phyloP scores from a whole-genome alignment of 345 rosid species.

The Euphorbia lathyris region DNA sequence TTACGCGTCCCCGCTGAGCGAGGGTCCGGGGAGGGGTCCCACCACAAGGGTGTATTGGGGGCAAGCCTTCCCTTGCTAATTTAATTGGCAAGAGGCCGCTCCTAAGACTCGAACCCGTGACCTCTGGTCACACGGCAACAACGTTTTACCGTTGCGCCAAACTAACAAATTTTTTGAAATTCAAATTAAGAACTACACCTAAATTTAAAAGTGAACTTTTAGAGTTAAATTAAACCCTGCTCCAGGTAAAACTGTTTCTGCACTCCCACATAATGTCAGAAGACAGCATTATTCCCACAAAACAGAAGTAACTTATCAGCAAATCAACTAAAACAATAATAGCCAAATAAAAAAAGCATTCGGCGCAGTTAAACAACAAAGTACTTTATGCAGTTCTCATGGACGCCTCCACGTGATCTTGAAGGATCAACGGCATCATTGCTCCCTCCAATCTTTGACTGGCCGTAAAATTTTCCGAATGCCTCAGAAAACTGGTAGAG shows the following conservation, averaged over 20 bases:
- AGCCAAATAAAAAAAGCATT: background rate
- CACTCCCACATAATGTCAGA: background rate
- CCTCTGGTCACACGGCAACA: too few relatives aligned
- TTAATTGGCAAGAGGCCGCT: too few relatives aligned
- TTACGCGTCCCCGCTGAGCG: too few relatives aligned
- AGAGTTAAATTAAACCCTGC: background rate
- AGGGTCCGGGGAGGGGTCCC: too few relatives aligned
- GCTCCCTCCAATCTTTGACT: conserved; percentile 59
- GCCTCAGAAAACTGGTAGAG: conserved; percentile 84
- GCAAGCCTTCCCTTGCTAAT: too few relatives aligned
- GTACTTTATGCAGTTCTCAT: conserved; percentile 89
- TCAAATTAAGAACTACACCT: background rate
- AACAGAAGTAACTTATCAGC: background rate
- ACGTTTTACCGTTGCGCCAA: too few relatives aligned
- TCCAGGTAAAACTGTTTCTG: background rate
- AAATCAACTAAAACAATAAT: background rate
- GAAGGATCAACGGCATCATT: conserved; percentile 60
- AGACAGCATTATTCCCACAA: background rate
- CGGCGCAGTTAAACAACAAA: background rate
- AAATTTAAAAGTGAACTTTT: background rate
- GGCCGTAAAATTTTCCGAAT: conserved; percentile 91
- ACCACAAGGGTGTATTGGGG: too few relatives aligned
- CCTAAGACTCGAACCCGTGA: too few relatives aligned
- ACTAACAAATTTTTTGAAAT: background rate
- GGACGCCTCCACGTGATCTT: conserved; percentile 60